A percentile compares a stretch with the other conserved stretches of the same genome.
These are phyloP conservation scores for Bimuria novae-zelandiae DNA, from an alignment of 2,329 filamentous ascomycete genomes.

Conservation along the genomic window DNA sequence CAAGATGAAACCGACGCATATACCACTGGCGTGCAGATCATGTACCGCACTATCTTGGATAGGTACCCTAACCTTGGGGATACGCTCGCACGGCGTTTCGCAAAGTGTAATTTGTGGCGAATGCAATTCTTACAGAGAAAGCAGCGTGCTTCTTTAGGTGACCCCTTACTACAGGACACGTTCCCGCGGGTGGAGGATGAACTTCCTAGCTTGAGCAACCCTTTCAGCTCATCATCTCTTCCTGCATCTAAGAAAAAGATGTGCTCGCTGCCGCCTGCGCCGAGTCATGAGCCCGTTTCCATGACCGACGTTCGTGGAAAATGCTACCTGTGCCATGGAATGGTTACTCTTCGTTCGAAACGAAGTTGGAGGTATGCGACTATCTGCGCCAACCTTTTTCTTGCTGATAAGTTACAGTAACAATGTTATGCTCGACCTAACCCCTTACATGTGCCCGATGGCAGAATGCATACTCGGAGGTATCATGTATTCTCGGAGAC, in stretches of 20 bases:
- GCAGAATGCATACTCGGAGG: neutral
- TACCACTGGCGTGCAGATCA: neutral
- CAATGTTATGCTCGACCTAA: neutral
- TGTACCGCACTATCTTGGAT: conserved; percentile 4
- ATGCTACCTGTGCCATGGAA: neutral
- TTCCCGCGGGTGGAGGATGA: neutral
- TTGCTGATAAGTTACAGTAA: neutral
- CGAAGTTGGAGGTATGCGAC: neutral
- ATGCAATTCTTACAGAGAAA: neutral
- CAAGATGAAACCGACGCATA: neutral
- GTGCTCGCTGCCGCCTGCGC: neutral
- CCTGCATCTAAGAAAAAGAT: neutral
- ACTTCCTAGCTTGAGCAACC: neutral
- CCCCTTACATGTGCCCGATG: neutral
- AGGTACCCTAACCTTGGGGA: neutral
- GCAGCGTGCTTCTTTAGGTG: no score
- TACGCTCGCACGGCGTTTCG: neutral
- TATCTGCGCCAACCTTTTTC: neutral
- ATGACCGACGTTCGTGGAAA: no score
- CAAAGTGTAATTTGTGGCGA: neutral
- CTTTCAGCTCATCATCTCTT: neutral
- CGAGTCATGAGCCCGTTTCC: no score
- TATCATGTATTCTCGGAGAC: neutral
- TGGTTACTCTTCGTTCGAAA: neutral
- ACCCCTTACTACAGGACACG: no score